These are phyloP conservation scores for Clonostachys chloroleuca DNA, from an alignment of 2,329 filamentous ascomycete genomes.

Conservation along the genomic window DNA sequence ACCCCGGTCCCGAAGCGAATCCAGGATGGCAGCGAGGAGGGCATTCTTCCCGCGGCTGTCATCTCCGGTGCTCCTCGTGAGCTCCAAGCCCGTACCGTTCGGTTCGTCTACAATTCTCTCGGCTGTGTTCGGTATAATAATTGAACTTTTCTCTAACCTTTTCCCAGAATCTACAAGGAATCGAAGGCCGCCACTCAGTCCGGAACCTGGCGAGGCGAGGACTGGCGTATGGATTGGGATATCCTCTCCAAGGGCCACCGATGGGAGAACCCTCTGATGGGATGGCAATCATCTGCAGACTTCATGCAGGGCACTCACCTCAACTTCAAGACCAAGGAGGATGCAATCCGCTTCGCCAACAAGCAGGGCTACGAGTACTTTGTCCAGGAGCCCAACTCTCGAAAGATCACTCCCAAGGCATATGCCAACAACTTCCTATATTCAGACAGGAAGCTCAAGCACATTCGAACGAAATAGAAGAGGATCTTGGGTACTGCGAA, in stretches of 20 bases:
- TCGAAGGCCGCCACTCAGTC: conserved; percentile 96
- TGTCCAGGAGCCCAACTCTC: conserved; percentile 91
- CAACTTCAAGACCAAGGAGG: conserved; percentile 89
- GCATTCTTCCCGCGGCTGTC: conserved; percentile 71
- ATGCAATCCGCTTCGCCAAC: conserved; percentile 90
- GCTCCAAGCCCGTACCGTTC: conserved; percentile 87
- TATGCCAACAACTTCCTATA: conserved; percentile 97
- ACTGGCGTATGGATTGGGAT: conserved; percentile 99
- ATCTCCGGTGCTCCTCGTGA: conserved; percentile 91
- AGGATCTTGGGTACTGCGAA: not conserved
- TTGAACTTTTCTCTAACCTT: not conserved
- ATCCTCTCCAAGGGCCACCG: conserved; percentile 85
- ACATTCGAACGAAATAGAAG: conserved; percentile 72
- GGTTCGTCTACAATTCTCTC: conserved; percentile 51
- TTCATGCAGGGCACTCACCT: conserved; percentile 91
- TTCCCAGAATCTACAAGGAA: conserved; percentile 79
- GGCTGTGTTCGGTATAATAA: not conserved
- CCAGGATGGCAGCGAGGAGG: conserved; percentile 84
- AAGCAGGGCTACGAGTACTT: conserved; percentile 99
- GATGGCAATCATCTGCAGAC: conserved; percentile 95
- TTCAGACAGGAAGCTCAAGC: conserved; percentile 81
- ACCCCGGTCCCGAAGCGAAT: conserved; percentile 86
- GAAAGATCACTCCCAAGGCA: conserved; percentile 83
- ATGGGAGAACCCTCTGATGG: conserved; percentile 98
- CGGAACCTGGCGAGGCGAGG: conserved; percentile 75